Evolutionary conservation across 2,329 filamentous ascomycete genomes (phyloP), one percentile per base, ranked within the genome.

Genomic region (Exophiala sideris): DNA sequence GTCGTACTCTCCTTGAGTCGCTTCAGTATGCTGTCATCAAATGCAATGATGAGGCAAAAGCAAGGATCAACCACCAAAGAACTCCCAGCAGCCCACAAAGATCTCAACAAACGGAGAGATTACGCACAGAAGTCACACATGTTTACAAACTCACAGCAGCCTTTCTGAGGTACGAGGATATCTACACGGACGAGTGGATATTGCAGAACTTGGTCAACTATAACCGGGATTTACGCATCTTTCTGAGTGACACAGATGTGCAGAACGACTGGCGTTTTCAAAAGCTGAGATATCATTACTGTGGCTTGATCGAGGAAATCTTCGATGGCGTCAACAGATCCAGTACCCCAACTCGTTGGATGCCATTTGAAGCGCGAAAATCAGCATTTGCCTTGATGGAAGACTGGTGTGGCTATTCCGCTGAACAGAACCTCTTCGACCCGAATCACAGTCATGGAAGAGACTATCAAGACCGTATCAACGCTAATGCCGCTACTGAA

Each of bases 371-470:
- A 69, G 89, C 91, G 10, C 81, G 95, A 38, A 96, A 96, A 68
- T 96, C 94, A 4, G 88, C 92, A 0, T 99, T 99, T 67, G 86
- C 91, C 0, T 75, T 99, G 45, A 97, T 99, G 91, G 94, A 99
- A 71, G 92, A 97, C 61, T 99, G 95, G 95, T 99, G 94, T 68
- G 94, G 94, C 2, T 96, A 95, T 69, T 96, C 91, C 6, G 90
- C 91, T 0, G 96, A 96, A 60, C 88, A 91, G 62, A 89, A 88
- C 2, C 79, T 94, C 61, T 85, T 95, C 34, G 85, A 92, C 48
- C 87, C 90, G 51, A 89, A 94, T 56, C 75, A 79, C 52, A 83
- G 87, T 16, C 50, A 56, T 36, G 45, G 45, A 20, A 49, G 58
- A 40, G 55, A 59, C n/a, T 18, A 54, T 16, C 71, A 86, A 14